Conservation (phyloP, 2,329 filamentous ascomycete species). For the Eutypella sp. region DNA sequence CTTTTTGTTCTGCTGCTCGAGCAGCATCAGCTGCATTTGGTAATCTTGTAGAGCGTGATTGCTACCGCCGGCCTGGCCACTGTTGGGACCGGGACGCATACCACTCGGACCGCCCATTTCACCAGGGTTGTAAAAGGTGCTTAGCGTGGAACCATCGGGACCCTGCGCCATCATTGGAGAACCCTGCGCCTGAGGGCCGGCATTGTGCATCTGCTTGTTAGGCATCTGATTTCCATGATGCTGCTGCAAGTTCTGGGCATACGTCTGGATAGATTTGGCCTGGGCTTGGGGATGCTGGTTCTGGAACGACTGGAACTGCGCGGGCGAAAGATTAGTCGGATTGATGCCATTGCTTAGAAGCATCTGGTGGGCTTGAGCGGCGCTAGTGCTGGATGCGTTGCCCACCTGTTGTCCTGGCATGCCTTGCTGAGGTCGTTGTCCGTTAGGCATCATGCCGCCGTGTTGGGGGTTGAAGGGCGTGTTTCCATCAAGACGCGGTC, state of each 20-base stretch:
- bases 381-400: conserved; percentile 37
- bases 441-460: conserved; percentile 67
- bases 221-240: conserved; percentile 78
- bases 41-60: conserved; percentile 84
- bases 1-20: conserved; percentile 87
- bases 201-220: conserved; percentile 73
- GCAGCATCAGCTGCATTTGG: conserved; percentile 82
- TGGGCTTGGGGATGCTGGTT: conserved; percentile 56
- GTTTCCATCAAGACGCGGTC: conserved; percentile 73
- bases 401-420: conserved; percentile 69
- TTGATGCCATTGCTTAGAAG: conserved; percentile 69
- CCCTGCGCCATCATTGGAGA: conserved; percentile 78
- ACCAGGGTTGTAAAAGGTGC: conserved; percentile 57
- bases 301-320: conserved; percentile 66
- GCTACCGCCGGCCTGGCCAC: conserved; percentile 47
- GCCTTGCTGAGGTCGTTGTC: conserved; percentile 60
- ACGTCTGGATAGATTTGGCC: conserved; percentile 81
- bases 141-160: conserved; percentile 56
- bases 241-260: conserved; percentile 78
- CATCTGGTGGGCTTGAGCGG: conserved; percentile 49
- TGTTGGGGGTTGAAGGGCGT: conserved; percentile 68
- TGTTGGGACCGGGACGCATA: conserved; percentile 52
- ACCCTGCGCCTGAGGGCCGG: conserved; percentile 67
- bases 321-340: conserved; percentile 64
- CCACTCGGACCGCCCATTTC: conserved; percentile 53